Percentiles rank a stretch among this genome's conserved stretches.
These are phyloP conservation scores for Trametes coccinea DNA, from an alignment of 768 basidiomycete species.

Conservation along the genomic window DNA sequence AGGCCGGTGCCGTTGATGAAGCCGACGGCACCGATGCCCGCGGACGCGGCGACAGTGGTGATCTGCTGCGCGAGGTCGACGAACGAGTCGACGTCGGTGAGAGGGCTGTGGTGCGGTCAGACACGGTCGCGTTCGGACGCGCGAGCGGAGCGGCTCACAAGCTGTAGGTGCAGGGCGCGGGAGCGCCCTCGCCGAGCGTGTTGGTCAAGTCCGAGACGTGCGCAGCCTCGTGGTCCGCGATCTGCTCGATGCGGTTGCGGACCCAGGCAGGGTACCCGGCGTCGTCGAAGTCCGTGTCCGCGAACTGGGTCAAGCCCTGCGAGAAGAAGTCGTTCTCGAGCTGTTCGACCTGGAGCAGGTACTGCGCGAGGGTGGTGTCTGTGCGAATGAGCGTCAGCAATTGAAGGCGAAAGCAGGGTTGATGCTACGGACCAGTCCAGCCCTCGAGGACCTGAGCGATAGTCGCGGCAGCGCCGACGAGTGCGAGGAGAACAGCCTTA, in stretches of 20 bases:
- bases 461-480: slow-evolving; percentile 20
- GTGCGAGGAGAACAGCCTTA: slow-evolving; percentile 18
- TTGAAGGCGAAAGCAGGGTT: not conserved
- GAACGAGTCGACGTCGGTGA: slow-evolving; percentile 46
- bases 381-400: not conserved
- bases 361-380: slow-evolving; percentile 41
- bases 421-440: not conserved
- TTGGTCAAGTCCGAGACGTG: slow-evolving; percentile 55
- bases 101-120: slow-evolving; percentile 34
- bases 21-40: slow-evolving; percentile 57
- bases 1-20: slow-evolving; percentile 38
- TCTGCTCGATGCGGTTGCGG: slow-evolving; percentile 50
- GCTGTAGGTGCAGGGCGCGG: slow-evolving; percentile 19
- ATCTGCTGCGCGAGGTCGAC: slow-evolving; percentile 45
- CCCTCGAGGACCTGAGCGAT: not conserved
- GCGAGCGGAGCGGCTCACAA: slow-evolving; percentile 1
- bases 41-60: slow-evolving; percentile 54
- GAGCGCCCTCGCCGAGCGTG: slow-evolving; percentile 32
- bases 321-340: slow-evolving; percentile 47
- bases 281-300: slow-evolving; percentile 43
- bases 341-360: slow-evolving; percentile 48
- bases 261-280: slow-evolving; percentile 52
- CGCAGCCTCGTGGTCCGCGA: slow-evolving; percentile 51
- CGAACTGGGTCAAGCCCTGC: slow-evolving; percentile 45
- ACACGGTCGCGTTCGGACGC: not conserved